phyloP scores from a whole-genome alignment of 2,329 filamentous ascomycete species.

The Boeremia lycopersici region DNA sequence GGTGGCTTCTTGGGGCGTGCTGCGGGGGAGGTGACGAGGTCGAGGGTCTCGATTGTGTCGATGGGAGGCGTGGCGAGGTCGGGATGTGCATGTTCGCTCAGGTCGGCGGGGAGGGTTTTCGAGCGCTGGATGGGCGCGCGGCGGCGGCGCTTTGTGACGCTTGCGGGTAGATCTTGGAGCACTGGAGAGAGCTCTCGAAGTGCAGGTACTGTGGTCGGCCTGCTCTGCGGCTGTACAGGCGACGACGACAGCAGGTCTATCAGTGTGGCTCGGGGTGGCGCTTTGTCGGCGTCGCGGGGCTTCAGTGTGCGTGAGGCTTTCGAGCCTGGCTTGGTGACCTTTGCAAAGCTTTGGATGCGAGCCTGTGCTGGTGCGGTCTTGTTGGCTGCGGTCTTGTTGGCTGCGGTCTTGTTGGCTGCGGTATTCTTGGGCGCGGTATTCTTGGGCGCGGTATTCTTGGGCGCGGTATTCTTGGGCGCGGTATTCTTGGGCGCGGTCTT shows the following conservation, averaged over 20 bases:
- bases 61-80: background rate
- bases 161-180: conserved; percentile 33
- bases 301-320: conserved; percentile 30
- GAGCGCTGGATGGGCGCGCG: conserved; percentile 44
- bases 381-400: too few relatives aligned
- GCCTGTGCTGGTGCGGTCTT: conserved; percentile 20
- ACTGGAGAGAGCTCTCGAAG: conserved; percentile 26
- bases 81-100: conserved; percentile 26
- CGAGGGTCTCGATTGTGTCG: conserved; percentile 35
- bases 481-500: conserved; percentile 27
- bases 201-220: background rate
- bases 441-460: too few relatives aligned
- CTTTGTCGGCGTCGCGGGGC: conserved; percentile 12
- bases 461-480: too few relatives aligned
- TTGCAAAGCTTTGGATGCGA: conserved; percentile 40
- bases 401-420: too few relatives aligned
- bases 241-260: conserved; percentile 42
- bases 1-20: conserved; percentile 33
- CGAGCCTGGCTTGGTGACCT: conserved; percentile 44
- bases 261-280: conserved; percentile 4
- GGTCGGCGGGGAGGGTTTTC: conserved; percentile 35
- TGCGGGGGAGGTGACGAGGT: conserved; percentile 33
- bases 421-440: too few relatives aligned
- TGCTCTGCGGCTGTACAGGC: conserved; percentile 19
- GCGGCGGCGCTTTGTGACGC: conserved; percentile 38